Conservation (phyloP, 2,329 filamentous ascomycete species). For the Diaporthe ampelina region DNA sequence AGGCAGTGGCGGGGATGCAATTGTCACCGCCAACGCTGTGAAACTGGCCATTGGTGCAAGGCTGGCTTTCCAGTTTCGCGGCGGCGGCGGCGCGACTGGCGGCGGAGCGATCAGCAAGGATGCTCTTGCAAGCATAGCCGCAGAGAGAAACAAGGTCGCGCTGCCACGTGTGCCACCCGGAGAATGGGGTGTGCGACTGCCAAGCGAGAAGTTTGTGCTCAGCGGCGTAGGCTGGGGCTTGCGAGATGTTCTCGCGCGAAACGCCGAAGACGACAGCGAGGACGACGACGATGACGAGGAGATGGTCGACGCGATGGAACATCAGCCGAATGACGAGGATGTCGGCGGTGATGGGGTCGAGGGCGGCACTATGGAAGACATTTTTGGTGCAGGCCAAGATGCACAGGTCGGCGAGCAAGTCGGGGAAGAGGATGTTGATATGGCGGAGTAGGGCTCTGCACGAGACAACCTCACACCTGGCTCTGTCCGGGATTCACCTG, state of each 20-base stretch:
- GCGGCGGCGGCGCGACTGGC: conserved; percentile 61
- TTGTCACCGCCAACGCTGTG: conserved; percentile 76
- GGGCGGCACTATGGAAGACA: conserved; percentile 66
- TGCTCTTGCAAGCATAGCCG: conserved; percentile 81
- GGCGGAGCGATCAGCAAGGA: conserved; percentile 76
- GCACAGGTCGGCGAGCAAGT: conserved; percentile 34
- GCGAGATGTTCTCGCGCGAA: conserved; percentile 69
- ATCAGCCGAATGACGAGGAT: conserved; percentile 53
- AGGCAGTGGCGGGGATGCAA: conserved; percentile 62
- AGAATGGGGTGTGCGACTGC: conserved; percentile 77
- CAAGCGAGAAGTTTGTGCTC: conserved; percentile 77
- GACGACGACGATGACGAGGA: conserved; percentile 56
- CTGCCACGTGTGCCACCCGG: conserved; percentile 73
- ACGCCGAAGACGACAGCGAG: conserved; percentile 58
- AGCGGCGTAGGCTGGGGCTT: conserved; percentile 76
- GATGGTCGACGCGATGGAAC: conserved; percentile 63
- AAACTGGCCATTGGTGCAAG: conserved; percentile 80
- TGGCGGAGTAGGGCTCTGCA: conserved; percentile 49
- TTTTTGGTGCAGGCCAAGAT: conserved; percentile 52
- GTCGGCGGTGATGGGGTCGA: conserved; percentile 63
- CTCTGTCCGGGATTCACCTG: neutral
- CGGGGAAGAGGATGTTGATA: conserved; percentile 52
- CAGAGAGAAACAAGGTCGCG: conserved; percentile 76
- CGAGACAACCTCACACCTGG: neutral
- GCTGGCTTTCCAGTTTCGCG: conserved; percentile 77